Evolutionary conservation across 129 eudicot genomes (phyloP).

Genomic region (Daucus carota): DH1_v3.0 NC_030381.2:38643001-38643500

Average conservation of each 20-base stretch:
- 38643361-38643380: no score
- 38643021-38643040: constrained; percentile 92
- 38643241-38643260: background rate
- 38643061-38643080: constrained; percentile 80
- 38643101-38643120: background rate
- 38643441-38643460: no score
- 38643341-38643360: no score
- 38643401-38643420: no score
- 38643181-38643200: background rate
- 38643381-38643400: no score
- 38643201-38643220: no score
- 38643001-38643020: constrained; percentile 10
- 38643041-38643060: constrained; percentile 79
- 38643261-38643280: background rate
- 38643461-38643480: no score
- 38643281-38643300: background rate
- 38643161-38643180: no score
- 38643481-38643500: no score
- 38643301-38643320: no score
- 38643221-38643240: background rate
- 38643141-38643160: background rate
- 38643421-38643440: no score
- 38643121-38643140: background rate
- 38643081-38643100: constrained; percentile 35
- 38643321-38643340: no score